Evolutionary conservation across 2,329 filamentous ascomycete genomes (phyloP), one percentile per base, ranked within the genome.

Genomic region (Thermomyces lanuginosus): DNA sequence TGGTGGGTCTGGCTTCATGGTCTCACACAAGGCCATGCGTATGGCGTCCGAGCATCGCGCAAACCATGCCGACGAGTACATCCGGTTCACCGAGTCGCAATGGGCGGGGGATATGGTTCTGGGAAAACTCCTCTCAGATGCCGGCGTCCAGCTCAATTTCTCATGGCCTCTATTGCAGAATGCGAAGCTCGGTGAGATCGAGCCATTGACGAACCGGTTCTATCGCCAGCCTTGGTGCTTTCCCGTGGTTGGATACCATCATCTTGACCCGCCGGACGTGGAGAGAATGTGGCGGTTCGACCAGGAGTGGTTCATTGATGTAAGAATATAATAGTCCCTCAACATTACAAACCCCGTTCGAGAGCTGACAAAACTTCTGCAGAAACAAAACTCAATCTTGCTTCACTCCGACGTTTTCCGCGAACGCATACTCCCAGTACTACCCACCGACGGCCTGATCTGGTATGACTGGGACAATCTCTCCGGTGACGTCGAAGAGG

Each of bases 231-330:
- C 58, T 1, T 66, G 62, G 61, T 66, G 62, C 37, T 65, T 56
- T 36, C 55, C 60, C 16, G 56, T 57, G 4, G 52, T 58, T 3
- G 51, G 59, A 2, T 64, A 63, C 37, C 63, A 67, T 30, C 61
- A 64, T 36, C 45, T 67, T 4, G 44, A 50, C 0, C 41, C 57
- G 1, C 36, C 41, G 1, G 55, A 64, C 5, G 53, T 59, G 8
- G 43, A 53, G 22, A 42, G 47, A 3, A 47, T 66, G 20, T 58
- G 53, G 44, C 48, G 50, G 5, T 61, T 64, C 16, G 60, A 66
- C 36, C 51, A 52, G 26, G 46, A 44, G 25, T 56, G 70, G 41
- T 74, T 72, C 52, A 64, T 66, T 48, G 69, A 72, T 46, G 73
- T 76, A 61, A 46, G 21, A 15, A 10, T 9, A 8, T 11, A 8